Base-by-base conservation (phyloP, 768 basidiomycete species). In the Tricholoma sp. region DNA sequence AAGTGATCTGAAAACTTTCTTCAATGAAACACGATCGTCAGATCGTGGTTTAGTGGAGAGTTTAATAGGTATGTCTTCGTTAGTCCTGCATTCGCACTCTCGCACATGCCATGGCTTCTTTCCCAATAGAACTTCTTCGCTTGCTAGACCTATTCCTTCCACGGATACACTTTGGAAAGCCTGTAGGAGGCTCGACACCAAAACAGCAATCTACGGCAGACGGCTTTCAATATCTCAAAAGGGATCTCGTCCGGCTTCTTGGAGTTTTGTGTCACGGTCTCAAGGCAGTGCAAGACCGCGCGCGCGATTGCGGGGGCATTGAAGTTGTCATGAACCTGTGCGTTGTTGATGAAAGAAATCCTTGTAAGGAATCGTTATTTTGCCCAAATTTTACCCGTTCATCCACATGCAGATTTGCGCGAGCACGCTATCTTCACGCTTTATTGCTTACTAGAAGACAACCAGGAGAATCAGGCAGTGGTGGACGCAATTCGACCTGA, bases 391-490 rank as follows among this genome's bases (percentile, higher is more conserved):
- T 50, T 18, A 45, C 54, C n/a, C n/a, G n/a, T 24, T 54, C 45
- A 50, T 53, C 61, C 45, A 59, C 46, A 24, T 39, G 14, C 61
- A 94, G 95, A 92, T 72, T 74, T 98, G 49, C 86, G 93, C 18
- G 95, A 98, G 72, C 91, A 97, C 67, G 93, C 94, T 2, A 82
- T 98, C 41, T 86, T 97, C 61, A 81, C 92, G 18, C 76, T 97
- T 18, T 83, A 84, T 45, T 91, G 90, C 69, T 70, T 96, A 10
- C 77, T 98, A 56, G 78, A 86, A 61, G 76, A 79, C 35, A 97
- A 97, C 68, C 60, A 71, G 27, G 88, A 87, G 58, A 97, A 92
- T 63, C 93, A 98, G 71, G 79, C 77, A 2, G 76, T 91, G 41
- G 87, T 98, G 49, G 80, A 86, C 57, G 81, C 82, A 54, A 82